Base-by-base conservation (phyloP, 352 stramenopile species). In the Pythium volutum region DNA sequence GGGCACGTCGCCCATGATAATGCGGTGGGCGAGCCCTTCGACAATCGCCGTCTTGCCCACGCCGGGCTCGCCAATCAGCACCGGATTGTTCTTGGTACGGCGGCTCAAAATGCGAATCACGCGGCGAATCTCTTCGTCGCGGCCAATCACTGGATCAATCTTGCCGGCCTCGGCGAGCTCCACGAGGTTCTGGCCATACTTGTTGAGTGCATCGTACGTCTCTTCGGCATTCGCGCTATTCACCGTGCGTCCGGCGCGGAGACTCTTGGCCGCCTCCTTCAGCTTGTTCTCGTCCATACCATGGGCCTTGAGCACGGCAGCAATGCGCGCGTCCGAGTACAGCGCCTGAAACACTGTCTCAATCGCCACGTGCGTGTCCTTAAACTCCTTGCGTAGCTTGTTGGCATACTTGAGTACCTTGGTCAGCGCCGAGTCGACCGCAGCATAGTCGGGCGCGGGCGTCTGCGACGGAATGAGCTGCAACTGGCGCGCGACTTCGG, bases 1-100 rank as follows among this genome's bases (percentile, higher is more conserved):
- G 0, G 97, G 97, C 3, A 99, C 96, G 66, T 99, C 96, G 22
- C 95, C 97, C 55, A 97, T 76, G 7, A 98, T 76, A 43, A 99
- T 99, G 25, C 97, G 84, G n/a, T 97, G 89, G 0, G 97, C 97
- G 4, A 99, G 67, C 9, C 97, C 97, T 76, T 95, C 98, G 59
- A 69, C 97, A 80, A 84, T 99, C 62, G 85, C 87, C 2, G 97
- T 99, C 77, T 99, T 99, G 26, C 97, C 97, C 4, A 98, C 91
- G 26, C 97, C 97, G 10, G 97, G 96, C 64, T 99, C 93, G 15
- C 97, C 97, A 6, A 99, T 97, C 22, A 99, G 69, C 31, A 96
- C 81, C 0, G 97, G 95, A 68, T 99, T 99, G 75, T 99, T 99
- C 79, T 99, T 99, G 14, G 93, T 98, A 25, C 97, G 85, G 29